These are phyloP conservation scores for Theobroma cacao DNA, from an alignment of 345 rosid genomes.

Conservation along the genomic window DNA sequence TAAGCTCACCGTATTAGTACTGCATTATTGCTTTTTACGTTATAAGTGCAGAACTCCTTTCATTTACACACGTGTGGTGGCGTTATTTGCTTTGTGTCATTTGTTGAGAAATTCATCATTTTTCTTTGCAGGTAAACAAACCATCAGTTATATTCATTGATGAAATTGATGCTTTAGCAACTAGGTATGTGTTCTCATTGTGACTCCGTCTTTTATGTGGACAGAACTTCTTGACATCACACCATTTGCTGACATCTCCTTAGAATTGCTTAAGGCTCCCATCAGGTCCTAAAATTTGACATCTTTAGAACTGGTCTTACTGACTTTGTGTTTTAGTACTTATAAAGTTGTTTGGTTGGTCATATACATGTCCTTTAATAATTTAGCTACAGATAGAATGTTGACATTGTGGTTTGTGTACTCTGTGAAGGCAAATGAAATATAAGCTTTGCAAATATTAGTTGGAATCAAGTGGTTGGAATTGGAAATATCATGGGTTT, in stretches of 20 bases:
- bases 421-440: neutral
- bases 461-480: neutral
- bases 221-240: neutral
- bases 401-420: too few relatives aligned
- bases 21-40: neutral
- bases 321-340: too few relatives aligned
- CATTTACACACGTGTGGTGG: slow-evolving; percentile 2
- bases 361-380: too few relatives aligned
- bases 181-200: slow-evolving; percentile 49
- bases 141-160: slow-evolving; percentile 95
- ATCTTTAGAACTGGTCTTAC: too few relatives aligned
- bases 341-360: too few relatives aligned
- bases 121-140: slow-evolving; percentile 75
- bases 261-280: neutral
- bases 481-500: neutral
- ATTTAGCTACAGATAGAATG: too few relatives aligned
- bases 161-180: slow-evolving; percentile 93
- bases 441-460: slow-evolving; percentile 4
- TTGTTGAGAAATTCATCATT: slow-evolving; percentile 22
- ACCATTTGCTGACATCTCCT: neutral
- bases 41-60: neutral
- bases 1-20: slow-evolving; percentile 1
- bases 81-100: slow-evolving; percentile 3
- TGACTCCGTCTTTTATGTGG: neutral
- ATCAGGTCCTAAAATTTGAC: too few relatives aligned